These are phyloP conservation scores for Delonix regia DNA, from an alignment of 306 rosid genomes.

Conservation along the genomic window DNA sequence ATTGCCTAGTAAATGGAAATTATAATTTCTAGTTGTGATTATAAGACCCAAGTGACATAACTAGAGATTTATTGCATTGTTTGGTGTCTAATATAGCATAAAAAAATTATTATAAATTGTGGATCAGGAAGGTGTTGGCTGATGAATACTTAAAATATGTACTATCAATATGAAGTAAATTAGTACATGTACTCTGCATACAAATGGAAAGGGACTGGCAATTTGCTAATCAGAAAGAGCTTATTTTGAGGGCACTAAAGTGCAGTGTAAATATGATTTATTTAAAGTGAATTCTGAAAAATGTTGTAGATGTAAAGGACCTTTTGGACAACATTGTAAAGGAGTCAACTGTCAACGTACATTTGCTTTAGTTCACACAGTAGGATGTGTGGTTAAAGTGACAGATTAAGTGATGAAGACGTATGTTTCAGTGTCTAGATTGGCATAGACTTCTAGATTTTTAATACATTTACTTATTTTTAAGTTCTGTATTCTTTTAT, in stretches of 20 bases:
- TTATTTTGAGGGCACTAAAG: background rate
- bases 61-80: background rate
- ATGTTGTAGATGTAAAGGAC: background rate
- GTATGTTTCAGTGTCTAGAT: background rate
- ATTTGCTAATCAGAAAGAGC: background rate
- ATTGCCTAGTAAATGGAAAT: background rate
- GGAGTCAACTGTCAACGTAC: background rate
- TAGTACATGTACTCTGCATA: background rate
- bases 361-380: background rate
- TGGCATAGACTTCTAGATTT: slow-evolving; percentile 21
- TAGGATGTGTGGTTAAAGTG: background rate
- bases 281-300: slow-evolving; percentile 3
- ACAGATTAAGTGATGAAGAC: background rate
- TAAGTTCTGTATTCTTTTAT: slow-evolving; percentile 7
- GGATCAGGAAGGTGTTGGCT: background rate
- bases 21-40: background rate
- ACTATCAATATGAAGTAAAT: background rate
- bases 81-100: background rate
- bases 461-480: slow-evolving; percentile 25
- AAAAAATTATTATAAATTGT: background rate
- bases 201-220: slow-evolving; percentile 20
- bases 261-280: background rate
- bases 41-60: background rate
- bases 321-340: background rate
- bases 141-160: background rate